Conservation (phyloP, 2,329 filamentous ascomycete species). For the Gliomastix tumulicola region DNA sequence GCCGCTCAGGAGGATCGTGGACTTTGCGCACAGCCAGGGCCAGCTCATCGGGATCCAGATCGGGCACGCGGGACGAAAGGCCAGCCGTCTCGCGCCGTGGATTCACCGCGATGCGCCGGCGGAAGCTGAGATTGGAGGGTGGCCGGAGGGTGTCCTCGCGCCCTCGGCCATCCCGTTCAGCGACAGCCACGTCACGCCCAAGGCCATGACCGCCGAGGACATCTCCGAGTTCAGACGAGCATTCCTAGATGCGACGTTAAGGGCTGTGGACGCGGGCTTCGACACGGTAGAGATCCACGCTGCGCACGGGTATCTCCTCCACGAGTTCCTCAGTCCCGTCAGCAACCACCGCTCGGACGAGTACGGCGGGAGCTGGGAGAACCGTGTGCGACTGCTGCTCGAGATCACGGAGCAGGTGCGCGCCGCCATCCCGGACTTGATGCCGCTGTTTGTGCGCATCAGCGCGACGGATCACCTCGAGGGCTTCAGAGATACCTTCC, state of each 20-base stretch:
- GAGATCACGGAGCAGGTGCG: conserved; percentile 61
- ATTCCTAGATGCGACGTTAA: conserved; percentile 45
- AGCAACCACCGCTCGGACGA: conserved; percentile 58
- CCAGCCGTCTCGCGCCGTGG: conserved; percentile 48
- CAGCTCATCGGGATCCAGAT: conserved; percentile 64
- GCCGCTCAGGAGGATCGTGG: conserved; percentile 47
- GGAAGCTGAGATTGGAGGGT: conserved; percentile 31
- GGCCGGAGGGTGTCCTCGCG: conserved; percentile 28
- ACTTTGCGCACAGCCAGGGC: conserved; percentile 61
- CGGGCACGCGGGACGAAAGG: conserved; percentile 60
- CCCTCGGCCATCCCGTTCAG: conserved; percentile 18
- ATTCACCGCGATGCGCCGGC: conserved; percentile 44
- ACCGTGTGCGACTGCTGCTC: conserved; percentile 59
- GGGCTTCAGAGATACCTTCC: conserved; percentile 38
- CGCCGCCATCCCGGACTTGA: conserved; percentile 53
- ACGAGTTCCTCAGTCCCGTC: conserved; percentile 60
- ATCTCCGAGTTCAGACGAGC: conserved; percentile 57
- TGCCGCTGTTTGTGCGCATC: conserved; percentile 69
- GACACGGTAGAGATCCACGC: conserved; percentile 62
- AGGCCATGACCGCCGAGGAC: conserved; percentile 56
- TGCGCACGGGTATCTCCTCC: conserved; percentile 70
- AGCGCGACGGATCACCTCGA: conserved; percentile 72
- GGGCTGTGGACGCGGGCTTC: conserved; percentile 56
- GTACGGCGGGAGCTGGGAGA: conserved; percentile 62
- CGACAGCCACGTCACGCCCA: conserved; percentile 30